These are phyloP conservation scores for Pisolithus orientalis DNA, from an alignment of 768 basidiomycete genomes.

Conservation along the genomic window DNA sequence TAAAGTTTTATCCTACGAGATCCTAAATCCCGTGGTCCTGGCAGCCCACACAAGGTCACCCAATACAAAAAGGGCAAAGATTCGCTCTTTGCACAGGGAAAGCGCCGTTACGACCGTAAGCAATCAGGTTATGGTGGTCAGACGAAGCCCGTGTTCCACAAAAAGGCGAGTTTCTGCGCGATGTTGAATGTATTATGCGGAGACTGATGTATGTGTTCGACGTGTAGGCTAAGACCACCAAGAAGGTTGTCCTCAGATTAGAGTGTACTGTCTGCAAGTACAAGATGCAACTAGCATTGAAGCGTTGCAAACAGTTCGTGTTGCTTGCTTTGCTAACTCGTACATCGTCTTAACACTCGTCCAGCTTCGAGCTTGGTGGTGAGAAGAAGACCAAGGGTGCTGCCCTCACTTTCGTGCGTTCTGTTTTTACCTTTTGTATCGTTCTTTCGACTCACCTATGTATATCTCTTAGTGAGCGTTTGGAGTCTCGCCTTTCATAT, in stretches of 20 bases:
- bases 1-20: background rate
- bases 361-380: constrained; percentile 96
- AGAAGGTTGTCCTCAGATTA: constrained; percentile 97
- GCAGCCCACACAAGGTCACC: constrained; percentile 96
- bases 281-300: constrained; percentile 93
- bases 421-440: background rate
- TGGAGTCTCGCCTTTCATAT: background rate
- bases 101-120: constrained; percentile 99
- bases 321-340: background rate
- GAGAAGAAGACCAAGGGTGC: constrained; percentile 99
- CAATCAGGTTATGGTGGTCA: constrained; percentile 99
- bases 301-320: constrained; percentile 98
- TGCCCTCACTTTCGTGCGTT: constrained; percentile 86
- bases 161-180: constrained; percentile 59
- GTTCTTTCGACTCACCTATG: background rate
- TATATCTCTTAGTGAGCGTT: background rate
- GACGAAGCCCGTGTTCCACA: constrained; percentile 99
- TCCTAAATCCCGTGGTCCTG: background rate
- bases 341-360: background rate
- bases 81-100: constrained; percentile 96
- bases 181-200: background rate
- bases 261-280: constrained; percentile 99
- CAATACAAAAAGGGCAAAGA: constrained; percentile 99
- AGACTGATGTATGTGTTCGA: background rate
- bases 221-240: constrained; percentile 88